Conservation (phyloP, 192 early-diverging fungal species). For the Coemansia sp. region DNA sequence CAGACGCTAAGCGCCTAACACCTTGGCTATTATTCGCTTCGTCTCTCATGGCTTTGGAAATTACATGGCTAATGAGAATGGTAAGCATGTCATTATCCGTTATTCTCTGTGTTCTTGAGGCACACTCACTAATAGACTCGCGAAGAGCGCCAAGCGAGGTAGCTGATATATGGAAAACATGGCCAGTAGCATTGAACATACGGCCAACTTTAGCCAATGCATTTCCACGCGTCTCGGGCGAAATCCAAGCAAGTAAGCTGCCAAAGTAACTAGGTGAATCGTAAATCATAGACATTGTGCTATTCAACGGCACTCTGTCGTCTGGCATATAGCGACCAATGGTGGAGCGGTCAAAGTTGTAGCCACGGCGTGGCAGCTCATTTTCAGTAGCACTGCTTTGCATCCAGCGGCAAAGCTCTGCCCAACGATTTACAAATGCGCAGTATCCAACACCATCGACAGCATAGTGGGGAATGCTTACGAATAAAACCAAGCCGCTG, state of each 20-base stretch:
- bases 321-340: slow-evolving; percentile 24
- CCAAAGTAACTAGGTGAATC: slow-evolving; percentile 6
- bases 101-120: not conserved
- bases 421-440: slow-evolving; percentile 18
- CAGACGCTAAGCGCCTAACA: not conserved
- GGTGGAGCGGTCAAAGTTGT: slow-evolving; percentile 31
- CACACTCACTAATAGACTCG: not conserved
- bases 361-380: not conserved
- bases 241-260: slow-evolving; percentile 9
- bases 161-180: slow-evolving; percentile 17
- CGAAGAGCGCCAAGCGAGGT: slow-evolving; percentile 3
- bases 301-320: slow-evolving; percentile 8
- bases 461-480: slow-evolving; percentile 10
- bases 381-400: no score
- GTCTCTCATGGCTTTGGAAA: not conserved
- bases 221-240: slow-evolving; percentile 12
- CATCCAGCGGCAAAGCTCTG: slow-evolving; percentile 11
- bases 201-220: not conserved
- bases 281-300: slow-evolving; percentile 12
- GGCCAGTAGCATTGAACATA: slow-evolving; percentile 3
- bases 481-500: slow-evolving; percentile 21
- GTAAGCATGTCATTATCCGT: slow-evolving; percentile 30
- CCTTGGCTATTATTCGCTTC: no score
- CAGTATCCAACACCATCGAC: slow-evolving; percentile 9
- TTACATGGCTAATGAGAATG: slow-evolving; percentile 7